Conservation (phyloP, 306 rosid species). For the Castanea sativa region DNA sequence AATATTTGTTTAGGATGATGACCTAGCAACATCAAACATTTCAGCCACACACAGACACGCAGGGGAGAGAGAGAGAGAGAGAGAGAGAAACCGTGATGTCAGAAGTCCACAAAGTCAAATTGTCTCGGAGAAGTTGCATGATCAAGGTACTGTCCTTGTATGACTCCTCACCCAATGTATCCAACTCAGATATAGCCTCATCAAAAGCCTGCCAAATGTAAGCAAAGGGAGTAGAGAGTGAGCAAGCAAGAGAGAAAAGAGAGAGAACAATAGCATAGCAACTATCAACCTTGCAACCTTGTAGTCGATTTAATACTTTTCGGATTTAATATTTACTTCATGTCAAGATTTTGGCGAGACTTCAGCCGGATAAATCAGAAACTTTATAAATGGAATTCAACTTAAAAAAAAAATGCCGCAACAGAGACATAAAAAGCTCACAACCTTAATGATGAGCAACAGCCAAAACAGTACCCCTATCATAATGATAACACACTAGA, state of each 20-base stretch:
- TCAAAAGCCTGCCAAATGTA: conserved; percentile 69
- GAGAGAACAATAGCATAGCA: background rate
- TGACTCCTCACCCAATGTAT: conserved; percentile 92
- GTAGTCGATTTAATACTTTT: too few relatives aligned
- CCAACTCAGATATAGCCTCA: conserved; percentile 91
- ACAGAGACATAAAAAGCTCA: background rate
- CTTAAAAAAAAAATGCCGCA: background rate
- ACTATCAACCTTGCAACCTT: background rate
- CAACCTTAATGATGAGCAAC: background rate
- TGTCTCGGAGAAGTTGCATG: conserved; percentile 97
- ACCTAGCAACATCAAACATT: background rate
- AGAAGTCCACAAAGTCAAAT: conserved; percentile 94
- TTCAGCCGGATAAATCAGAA: background rate
- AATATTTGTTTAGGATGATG: background rate
- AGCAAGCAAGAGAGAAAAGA: background rate
- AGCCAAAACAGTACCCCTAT: background rate
- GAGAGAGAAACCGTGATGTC: conserved; percentile 64
- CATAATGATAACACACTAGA: background rate
- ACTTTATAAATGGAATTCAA: background rate
- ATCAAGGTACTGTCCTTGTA: conserved; percentile 97
- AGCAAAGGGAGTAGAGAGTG: background rate
- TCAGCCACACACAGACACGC: background rate
- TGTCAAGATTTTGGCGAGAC: background rate
- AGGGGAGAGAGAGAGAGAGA: conserved; percentile 5
- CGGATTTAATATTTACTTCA: background rate